Evolutionary conservation across 768 basidiomycete genomes (phyloP).

Genomic region (Lanmaoa pseudosensibilis): DNA sequence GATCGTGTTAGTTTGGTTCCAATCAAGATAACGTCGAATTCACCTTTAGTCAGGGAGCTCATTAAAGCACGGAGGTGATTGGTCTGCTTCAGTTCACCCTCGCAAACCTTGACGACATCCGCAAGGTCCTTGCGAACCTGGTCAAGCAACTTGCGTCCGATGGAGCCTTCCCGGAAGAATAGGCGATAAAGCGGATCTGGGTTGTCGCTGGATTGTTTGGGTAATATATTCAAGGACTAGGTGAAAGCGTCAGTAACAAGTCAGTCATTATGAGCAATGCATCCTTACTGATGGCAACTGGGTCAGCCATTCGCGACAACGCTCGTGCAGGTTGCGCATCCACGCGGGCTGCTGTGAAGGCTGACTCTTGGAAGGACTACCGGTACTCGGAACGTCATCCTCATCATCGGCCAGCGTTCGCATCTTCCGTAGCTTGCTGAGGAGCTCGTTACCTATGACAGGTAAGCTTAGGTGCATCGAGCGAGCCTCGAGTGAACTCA

Average conservation of each 20-base stretch:
- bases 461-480: conserved; percentile 1
- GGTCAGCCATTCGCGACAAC: conserved; percentile 81
- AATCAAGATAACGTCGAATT: conserved; percentile 8
- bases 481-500: conserved; percentile 31
- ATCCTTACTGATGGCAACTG: conserved; percentile 69
- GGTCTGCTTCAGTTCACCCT: conserved; percentile 89
- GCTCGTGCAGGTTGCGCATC: conserved; percentile 85
- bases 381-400: conserved; percentile 54
- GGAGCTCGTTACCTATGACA: conserved; percentile 68
- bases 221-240: conserved; percentile 63
- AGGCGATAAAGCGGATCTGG: conserved; percentile 86
- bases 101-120: conserved; percentile 81
- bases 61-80: conserved; percentile 93
- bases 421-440: conserved; percentile 92
- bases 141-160: conserved; percentile 75
- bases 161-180: conserved; percentile 83
- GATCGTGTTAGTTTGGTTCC: conserved; percentile 11
- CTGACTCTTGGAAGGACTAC: conserved; percentile 62
- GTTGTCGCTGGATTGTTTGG: conserved; percentile 66
- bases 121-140: conserved; percentile 79
- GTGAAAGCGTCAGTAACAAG: conserved; percentile 10
- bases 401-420: conserved; percentile 85
- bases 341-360: conserved; percentile 84
- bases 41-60: conserved; percentile 88
- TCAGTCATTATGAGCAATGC: background rate